Evolutionary conservation across 1,284 basidiomycete genomes (phyloP).

Genomic region (Neonothopanus nambi): DNA sequence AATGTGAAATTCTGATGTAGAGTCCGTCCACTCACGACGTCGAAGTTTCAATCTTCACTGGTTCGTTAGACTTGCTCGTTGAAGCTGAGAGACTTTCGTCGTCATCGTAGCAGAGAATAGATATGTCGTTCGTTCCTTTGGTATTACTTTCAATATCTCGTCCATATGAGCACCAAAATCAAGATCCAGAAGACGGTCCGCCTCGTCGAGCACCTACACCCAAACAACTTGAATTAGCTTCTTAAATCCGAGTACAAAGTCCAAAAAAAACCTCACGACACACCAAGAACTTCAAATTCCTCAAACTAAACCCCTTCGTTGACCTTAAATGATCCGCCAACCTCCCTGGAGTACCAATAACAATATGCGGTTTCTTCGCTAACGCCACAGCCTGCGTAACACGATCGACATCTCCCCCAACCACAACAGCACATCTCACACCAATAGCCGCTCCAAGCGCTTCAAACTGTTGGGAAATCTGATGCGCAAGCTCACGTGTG

Average conservation of each 20-base stretch:
- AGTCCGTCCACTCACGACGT: conserved; percentile 67
- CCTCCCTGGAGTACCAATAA: conserved; percentile 96
- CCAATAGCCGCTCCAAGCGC: too few relatives aligned
- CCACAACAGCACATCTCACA: too few relatives aligned
- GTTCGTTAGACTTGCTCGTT: conserved; percentile 92
- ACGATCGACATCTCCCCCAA: too few relatives aligned
- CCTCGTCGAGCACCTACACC: conserved; percentile 96
- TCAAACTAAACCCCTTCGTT: conserved; percentile 95
- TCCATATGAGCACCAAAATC: conserved; percentile 96
- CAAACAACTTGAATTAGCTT: conserved; percentile 15
- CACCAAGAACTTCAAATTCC: conserved; percentile 88
- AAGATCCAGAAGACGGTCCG: too few relatives aligned
- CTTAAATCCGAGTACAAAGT: too few relatives aligned
- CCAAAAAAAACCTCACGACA: conserved; percentile 33
- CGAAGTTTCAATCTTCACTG: conserved; percentile 92
- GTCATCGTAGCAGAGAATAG: conserved; percentile 99
- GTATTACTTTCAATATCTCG: conserved; percentile 94
- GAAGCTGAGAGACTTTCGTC: too few relatives aligned
- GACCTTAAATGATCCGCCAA: conserved; percentile 96
- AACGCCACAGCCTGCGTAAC: too few relatives aligned
- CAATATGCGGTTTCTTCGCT: too few relatives aligned
- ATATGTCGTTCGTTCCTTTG: conserved; percentile 93
- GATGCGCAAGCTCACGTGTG: too few relatives aligned
- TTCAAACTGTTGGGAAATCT: too few relatives aligned
- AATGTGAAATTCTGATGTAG: conserved; percentile 6